Base-by-base conservation (phyloP, 2,329 filamentous ascomycete species). In the Neofusicoccum parvum region DNA sequence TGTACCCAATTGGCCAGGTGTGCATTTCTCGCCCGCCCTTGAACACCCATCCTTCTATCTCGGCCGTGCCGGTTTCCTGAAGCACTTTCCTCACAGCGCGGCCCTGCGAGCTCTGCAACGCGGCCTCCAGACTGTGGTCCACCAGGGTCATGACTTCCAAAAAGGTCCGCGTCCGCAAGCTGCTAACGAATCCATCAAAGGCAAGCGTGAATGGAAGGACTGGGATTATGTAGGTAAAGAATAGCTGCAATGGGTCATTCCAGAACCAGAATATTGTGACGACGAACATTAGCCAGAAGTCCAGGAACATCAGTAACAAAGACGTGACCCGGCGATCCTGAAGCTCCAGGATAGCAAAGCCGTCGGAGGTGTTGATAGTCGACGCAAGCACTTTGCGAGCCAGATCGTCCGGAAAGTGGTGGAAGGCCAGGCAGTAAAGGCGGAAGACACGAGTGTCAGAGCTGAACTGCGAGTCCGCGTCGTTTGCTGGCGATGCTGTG, bases 301-400 rank as follows among this genome's bases (percentile, higher is more conserved):
- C 76, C 36, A 73, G 58, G n/a, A 73, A 27, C 68, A 79, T 74
- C 53, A 78, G 67, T 6, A 69, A 5, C 7, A 79, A 41, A 39
- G 71, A 74, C 0, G 69, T 68, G 2, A 75, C 3, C 2, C 69
- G 67, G 0, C 90, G 86, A 69, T 89, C 87, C 75, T 92, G 90
- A n/a, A 92, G 82, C 77, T 92, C 90, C 68, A 92, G 88, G 67
- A 93, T 90, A 9, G 84, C 88, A 70, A 92, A 89, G 0, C 86
- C 90, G 67, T 90, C 84, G 62, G 86, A 85, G 0, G 86, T 90
- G 70, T 86, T 81, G 43, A 92, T 75, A 0, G 88, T 89, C 73
- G 90, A 87, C 62, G 80, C 81, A 37, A 94, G 74, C 36, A 92
- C 89, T 9, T 82, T 80, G 32, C 74, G 78, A 0, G 88, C 90